A percentile compares a stretch with the other conserved stretches of the same genome.
Evolutionary conservation across 2,329 filamentous ascomycete genomes (phyloP).

Genomic region (Penicillium janthinellum): DNA sequence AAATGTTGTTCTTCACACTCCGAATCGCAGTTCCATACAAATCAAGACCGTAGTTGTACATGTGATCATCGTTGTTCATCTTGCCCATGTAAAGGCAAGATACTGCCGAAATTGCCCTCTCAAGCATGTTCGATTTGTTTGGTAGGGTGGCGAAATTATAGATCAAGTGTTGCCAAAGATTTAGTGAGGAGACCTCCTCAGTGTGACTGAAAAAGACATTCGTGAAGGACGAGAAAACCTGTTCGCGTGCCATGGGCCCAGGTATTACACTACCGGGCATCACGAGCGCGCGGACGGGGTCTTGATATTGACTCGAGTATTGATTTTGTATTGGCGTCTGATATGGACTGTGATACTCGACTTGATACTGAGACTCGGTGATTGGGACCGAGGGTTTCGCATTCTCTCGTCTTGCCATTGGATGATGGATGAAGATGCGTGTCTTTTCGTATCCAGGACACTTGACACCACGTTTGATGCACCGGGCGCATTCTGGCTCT

Average conservation of each 20-base stretch:
- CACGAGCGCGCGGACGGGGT: background rate
- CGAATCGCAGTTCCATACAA: slow-evolving; percentile 7
- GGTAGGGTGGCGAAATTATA: slow-evolving; percentile 1
- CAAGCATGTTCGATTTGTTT: slow-evolving; percentile 5
- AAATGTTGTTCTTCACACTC: slow-evolving; percentile 4
- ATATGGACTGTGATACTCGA: background rate
- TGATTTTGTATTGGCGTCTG: background rate
- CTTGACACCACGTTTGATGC: slow-evolving; percentile 8
- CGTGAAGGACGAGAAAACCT: slow-evolving; percentile 4
- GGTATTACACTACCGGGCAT: background rate
- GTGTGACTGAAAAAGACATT: slow-evolving; percentile 3
- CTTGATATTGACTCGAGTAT: background rate
- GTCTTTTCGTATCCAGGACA: slow-evolving; percentile 11
- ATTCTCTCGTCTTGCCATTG: background rate
- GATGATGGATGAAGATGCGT: slow-evolving; percentile 8
- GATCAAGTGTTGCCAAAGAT: slow-evolving; percentile 6
- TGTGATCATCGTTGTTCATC: background rate
- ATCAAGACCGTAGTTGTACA: slow-evolving; percentile 6
- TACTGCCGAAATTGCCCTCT: slow-evolving; percentile 3
- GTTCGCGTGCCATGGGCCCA: slow-evolving; percentile 5
- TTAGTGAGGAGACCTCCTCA: background rate
- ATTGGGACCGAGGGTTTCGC: background rate
- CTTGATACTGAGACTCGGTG: background rate
- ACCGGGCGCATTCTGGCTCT: slow-evolving; percentile 8
- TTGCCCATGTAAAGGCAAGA: slow-evolving; percentile 8